A percentile compares a stretch with the other conserved stretches of the same genome.
phyloP scores from a whole-genome alignment of 1,139 yeast species.

The Blastobotrys buckinghamii region DNA sequence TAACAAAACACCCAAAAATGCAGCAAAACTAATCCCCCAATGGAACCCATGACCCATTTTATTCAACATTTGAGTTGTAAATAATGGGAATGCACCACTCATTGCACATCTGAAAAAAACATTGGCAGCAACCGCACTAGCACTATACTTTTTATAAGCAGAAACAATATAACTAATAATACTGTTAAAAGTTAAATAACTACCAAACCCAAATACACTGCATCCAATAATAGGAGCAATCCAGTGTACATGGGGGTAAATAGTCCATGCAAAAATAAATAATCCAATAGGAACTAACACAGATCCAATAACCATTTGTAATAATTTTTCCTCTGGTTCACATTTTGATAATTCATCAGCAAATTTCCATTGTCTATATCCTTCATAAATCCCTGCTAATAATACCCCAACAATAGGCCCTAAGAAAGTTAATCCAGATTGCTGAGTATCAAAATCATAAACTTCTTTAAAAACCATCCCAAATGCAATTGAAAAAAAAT shows the following conservation, averaged over 20 bases:
- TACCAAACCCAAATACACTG: constrained; percentile 55
- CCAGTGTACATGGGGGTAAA: constrained; percentile 57
- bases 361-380: constrained; percentile 55
- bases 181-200: constrained; percentile 53
- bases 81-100: constrained; percentile 75
- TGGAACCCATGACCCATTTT: constrained; percentile 43
- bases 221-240: constrained; percentile 65
- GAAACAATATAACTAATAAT: constrained; percentile 57
- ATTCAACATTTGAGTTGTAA: constrained; percentile 52
- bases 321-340: constrained; percentile 56
- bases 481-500: constrained; percentile 57
- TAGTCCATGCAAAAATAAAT: constrained; percentile 75
- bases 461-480: constrained; percentile 49
- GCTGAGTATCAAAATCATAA: constrained; percentile 37
- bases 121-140: constrained; percentile 78
- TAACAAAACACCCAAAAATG: constrained; percentile 1
- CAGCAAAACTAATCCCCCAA: constrained; percentile 10
- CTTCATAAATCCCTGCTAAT: constrained; percentile 33
- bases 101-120: constrained; percentile 60
- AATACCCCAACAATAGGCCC: constrained; percentile 29
- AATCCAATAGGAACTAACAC: constrained; percentile 59
- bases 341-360: constrained; percentile 54
- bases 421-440: constrained; percentile 9
- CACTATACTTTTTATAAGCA: constrained; percentile 57
- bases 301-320: constrained; percentile 41